Conservation (phyloP, 345 rosid species). For the Eucalyptus grandis region DNA sequence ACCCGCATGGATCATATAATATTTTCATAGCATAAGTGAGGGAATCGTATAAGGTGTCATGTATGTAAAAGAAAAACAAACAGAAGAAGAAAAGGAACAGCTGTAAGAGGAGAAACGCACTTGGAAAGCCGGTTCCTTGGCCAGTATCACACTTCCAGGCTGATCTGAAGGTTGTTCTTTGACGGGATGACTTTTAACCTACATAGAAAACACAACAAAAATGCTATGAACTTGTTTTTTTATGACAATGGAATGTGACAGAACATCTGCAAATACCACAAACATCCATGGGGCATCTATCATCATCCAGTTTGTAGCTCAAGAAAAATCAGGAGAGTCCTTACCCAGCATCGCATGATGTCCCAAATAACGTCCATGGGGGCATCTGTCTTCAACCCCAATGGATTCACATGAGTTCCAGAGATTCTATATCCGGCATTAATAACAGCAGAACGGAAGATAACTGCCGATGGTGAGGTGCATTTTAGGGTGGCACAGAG, state of each 20-base stretch:
- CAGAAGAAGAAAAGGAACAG: not conserved
- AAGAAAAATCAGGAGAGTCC: too few species aligned
- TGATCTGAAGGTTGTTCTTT: constrained; percentile 77
- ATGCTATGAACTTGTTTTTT: not conserved
- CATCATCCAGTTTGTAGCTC: not conserved
- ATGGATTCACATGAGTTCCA: too few species aligned
- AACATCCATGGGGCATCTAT: not conserved
- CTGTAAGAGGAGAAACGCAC: constrained; percentile 10
- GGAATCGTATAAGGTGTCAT: not conserved
- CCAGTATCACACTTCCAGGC: constrained; percentile 83
- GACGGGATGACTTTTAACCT: constrained; percentile 92
- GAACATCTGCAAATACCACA: not conserved
- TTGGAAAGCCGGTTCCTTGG: constrained; percentile 80
- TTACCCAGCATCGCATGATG: too few species aligned
- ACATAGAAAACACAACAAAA: not conserved
- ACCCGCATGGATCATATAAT: not conserved
- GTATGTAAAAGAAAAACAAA: not conserved
- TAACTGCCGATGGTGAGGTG: too few species aligned
- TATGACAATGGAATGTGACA: not conserved
- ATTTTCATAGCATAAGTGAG: not conserved
- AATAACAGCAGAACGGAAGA: too few species aligned
- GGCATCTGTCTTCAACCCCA: too few species aligned
- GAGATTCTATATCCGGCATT: too few species aligned
- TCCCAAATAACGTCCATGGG: too few species aligned
- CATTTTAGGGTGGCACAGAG: too few species aligned